Evolutionary conservation across 2,329 filamentous ascomycete species (phyloP), one percentile per base, ranked within the genome.

Genomic region (Aspergillus alliaceus): DNA sequence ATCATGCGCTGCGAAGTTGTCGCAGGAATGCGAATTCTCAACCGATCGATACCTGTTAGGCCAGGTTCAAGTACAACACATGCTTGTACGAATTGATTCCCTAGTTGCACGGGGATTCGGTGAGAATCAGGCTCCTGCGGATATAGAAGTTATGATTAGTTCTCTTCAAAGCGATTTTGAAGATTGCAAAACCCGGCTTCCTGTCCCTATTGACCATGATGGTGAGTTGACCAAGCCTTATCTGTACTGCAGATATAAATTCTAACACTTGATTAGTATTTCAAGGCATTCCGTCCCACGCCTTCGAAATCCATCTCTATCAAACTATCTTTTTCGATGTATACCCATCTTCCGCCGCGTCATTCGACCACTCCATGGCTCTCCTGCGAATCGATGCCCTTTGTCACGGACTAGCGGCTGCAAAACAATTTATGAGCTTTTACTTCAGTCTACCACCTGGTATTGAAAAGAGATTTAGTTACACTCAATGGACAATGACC

Each of bases 81-180:
- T 47, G 44, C 44, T 47, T 47, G 24, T 47, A 47, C 44, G 25
- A 47, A 47, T 47, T 24, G 44, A 47, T 31, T 47, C 44, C 44
- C 44, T 47, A 47, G 44, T 47, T 47, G 25, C 44, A 47, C 44
- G 44, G 25, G 25, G 44, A 47, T 15, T 31, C 44, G 25, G 44
- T 47, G 15, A 47, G 25, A 31, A 47, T 47, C 18, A 47, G 44
- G 44, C 44, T 47, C 44, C 44, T 47, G 44, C 18, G 44, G 44
- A 47, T 31, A 31, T 31, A 47, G 44, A 47, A 47, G 44, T 47
- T 47, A 47, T 47, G 44, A 47, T 47, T 47, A 31, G 25, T 47
- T 47, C 44, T 47, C 44, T 47, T 47, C 44, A 31, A 31, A 47
- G 44, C 44, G 44, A 47, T 47, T 47, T 47, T 47, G 44, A 47